Evolutionary conservation across 805 yeast genomes (phyloP).

Genomic region (Kuraishia floccosa): DNA sequence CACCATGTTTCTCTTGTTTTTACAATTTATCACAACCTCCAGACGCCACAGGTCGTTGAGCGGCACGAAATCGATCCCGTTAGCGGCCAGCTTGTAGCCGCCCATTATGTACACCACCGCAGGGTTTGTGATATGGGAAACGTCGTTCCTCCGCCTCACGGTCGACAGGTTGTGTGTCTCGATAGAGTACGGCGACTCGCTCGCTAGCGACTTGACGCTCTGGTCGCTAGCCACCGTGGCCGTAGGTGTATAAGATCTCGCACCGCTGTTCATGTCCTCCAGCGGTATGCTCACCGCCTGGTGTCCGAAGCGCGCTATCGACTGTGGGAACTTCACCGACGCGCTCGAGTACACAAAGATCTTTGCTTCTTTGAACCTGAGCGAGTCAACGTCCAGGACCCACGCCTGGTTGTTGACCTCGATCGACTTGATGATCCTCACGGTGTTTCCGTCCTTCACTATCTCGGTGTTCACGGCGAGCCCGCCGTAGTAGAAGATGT

Average conservation of each 20-base stretch:
- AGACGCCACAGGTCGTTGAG: conserved; percentile 29
- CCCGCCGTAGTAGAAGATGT: conserved; percentile 63
- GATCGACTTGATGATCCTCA: conserved; percentile 23
- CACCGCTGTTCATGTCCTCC: conserved; percentile 18
- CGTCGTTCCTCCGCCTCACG: no score
- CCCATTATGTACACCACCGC: conserved; percentile 33
- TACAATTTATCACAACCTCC: conserved; percentile 22
- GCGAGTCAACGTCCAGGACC: conserved; percentile 41
- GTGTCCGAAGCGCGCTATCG: conserved; percentile 22
- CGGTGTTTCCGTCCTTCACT: conserved; percentile 10
- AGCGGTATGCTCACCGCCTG: conserved; percentile 10
- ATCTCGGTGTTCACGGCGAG: conserved; percentile 30
- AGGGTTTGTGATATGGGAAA: conserved; percentile 9
- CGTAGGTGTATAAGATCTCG: no score
- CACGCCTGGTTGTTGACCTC: conserved; percentile 42
- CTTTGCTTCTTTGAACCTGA: conserved; percentile 35
- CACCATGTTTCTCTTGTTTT: conserved; percentile 17
- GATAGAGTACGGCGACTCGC: no score
- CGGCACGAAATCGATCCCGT: conserved; percentile 16
- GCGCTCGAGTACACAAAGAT: conserved; percentile 17
- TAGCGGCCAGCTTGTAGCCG: conserved; percentile 26
- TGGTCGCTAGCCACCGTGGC: no score
- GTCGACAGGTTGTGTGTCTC: no score
- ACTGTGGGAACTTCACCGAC: conserved; percentile 11
- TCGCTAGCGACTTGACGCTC: no score